These are phyloP conservation scores for Rhizophagus sp. DNA, from an alignment of 192 early-diverging fungal genomes.

Conservation along the genomic window DNA sequence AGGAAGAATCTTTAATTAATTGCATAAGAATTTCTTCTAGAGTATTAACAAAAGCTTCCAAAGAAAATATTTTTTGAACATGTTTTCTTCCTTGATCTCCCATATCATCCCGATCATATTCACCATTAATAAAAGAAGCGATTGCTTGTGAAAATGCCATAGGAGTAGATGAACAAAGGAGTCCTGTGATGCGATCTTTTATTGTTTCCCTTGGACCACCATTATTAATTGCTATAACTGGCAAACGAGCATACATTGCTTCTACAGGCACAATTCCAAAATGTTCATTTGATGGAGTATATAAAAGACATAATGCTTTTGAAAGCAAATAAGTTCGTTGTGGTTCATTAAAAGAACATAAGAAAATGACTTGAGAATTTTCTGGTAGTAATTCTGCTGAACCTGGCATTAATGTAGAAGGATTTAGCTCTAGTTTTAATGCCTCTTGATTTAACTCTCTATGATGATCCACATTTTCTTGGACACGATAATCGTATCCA, in stretches of 20 bases:
- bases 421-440: conserved; percentile 43
- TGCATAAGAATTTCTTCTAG: conserved; percentile 64
- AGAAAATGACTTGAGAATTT: conserved; percentile 72
- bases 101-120: conserved; percentile 51
- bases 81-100: conserved; percentile 64
- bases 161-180: conserved; percentile 61
- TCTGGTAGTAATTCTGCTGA: conserved; percentile 35
- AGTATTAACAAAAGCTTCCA: conserved; percentile 64
- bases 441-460: conserved; percentile 68
- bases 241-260: conserved; percentile 86
- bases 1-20: conserved; percentile 27
- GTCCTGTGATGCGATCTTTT: conserved; percentile 71
- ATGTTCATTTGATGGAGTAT: conserved; percentile 94
- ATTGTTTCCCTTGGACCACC: conserved; percentile 89
- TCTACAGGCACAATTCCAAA: conserved; percentile 98
- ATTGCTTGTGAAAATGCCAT: conserved; percentile 70
- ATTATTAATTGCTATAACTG: conserved; percentile 84
- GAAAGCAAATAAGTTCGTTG: conserved; percentile 76
- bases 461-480: conserved; percentile 88
- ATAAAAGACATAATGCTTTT: conserved; percentile 65
- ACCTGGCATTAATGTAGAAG: conserved; percentile 44
- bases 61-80: conserved; percentile 63
- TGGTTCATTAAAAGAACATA: conserved; percentile 84
- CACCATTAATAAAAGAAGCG: conserved; percentile 45
- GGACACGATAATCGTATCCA: conserved; percentile 82